Base-by-base conservation (phyloP, 192 early-diverging fungal species). In the Entophlyctis luteolus region DNA sequence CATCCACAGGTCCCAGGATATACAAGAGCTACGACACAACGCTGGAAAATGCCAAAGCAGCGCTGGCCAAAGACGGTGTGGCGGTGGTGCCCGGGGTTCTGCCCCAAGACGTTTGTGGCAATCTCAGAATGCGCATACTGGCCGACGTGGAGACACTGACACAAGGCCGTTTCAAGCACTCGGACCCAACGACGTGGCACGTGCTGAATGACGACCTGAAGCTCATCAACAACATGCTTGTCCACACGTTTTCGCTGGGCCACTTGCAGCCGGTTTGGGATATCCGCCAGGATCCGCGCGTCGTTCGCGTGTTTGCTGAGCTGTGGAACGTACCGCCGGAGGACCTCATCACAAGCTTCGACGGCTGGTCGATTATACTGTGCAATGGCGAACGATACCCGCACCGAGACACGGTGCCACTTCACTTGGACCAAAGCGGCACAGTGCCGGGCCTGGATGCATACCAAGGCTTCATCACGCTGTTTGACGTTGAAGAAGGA, bases 241-340 rank as follows among this genome's bases (percentile, higher is more conserved):
- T 45, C 14, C 42, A 45, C 14, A 45, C 14, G 14, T 45, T 16
- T n/a, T 16, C 14, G 20, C 42, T 45, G 14, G 42, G 42, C 14
- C 42, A 45, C 0, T 16, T 45, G 42, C 42, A 45, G 20, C 42
- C 42, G 20, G 20, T 45, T n/a, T 45, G 42, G 42, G 42, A 45
- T n/a, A 16, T 45, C 14, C 42, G 42, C 42, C 42, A 45, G 20
- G 20, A 12, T 45, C 42, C 42, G 14, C 20, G 14, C 20, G 42
- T 45, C 42, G 42, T 45, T 45, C 14, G 14, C 42, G 14, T 12
- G 14, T 65, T 65, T 58, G 62, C 62, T 16, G 23, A 59, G 31
- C n/a, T 65, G 22, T 65, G 62, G 62, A 59, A 59, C 16, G 53
- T 67, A 14, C 22, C 57, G 6, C 34, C 29, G 53, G 62, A 59